Evolutionary conservation across 2,329 filamentous ascomycete species (phyloP).

Genomic region (Alternaria rosae): DNA sequence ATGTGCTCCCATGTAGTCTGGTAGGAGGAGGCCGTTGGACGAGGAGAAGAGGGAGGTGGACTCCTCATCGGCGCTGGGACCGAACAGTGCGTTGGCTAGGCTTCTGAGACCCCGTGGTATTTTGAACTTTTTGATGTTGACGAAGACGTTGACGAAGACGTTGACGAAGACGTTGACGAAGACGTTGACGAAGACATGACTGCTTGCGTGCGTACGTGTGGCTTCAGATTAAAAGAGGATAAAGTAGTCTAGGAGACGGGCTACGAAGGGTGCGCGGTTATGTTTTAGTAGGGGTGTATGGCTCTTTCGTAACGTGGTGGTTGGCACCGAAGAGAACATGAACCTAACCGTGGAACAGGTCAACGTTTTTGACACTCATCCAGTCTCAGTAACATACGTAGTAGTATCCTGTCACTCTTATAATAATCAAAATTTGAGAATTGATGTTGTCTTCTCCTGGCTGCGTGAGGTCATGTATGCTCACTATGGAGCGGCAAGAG

Average conservation of each 20-base stretch:
- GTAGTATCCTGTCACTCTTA: background rate
- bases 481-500: background rate
- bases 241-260: too few relatives aligned
- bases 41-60: background rate
- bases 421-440: background rate
- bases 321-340: background rate
- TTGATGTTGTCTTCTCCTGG: background rate
- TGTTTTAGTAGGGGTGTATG: background rate
- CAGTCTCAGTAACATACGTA: accelerated
- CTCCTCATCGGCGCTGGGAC: background rate
- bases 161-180: too few relatives aligned
- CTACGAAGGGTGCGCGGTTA: background rate
- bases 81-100: background rate
- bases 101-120: too few relatives aligned
- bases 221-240: too few relatives aligned
- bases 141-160: too few relatives aligned
- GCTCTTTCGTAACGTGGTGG: background rate
- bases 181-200: too few relatives aligned
- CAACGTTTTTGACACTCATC: background rate
- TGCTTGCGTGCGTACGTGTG: too few relatives aligned
- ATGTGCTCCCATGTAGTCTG: background rate
- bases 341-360: background rate
- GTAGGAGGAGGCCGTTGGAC: background rate
- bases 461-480: background rate
- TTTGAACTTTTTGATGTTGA: too few relatives aligned